phyloP scores from a whole-genome alignment of 176 grass and related monocot genomes.

The Themeda triandra region DNA sequence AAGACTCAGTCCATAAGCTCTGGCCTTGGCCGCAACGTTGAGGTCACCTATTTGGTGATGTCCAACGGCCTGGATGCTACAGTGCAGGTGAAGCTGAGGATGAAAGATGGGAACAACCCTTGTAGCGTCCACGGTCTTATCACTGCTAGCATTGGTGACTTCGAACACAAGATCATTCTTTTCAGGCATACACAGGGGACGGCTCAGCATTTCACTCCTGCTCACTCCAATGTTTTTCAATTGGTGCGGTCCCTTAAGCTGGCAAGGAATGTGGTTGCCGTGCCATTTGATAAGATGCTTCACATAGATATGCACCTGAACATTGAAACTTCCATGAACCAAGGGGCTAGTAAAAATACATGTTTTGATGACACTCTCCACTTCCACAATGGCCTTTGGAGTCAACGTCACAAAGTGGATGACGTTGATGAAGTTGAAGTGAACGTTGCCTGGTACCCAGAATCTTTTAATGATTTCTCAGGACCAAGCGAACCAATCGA shows the following conservation, averaged over 20 bases:
- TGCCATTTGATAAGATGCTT: background rate
- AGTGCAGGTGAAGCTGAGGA: background rate
- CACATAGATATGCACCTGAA: background rate
- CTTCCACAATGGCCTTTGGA: background rate
- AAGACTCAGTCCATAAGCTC: too few relatives aligned
- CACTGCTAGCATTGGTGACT: background rate
- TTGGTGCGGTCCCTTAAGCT: background rate
- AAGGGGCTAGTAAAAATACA: background rate
- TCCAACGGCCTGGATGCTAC: too few relatives aligned
- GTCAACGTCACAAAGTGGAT: too few relatives aligned
- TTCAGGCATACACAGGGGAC: background rate
- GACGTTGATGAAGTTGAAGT: background rate
- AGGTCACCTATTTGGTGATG: too few relatives aligned
- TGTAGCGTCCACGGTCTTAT: background rate
- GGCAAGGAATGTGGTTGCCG: background rate
- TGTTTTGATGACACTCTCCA: accelerated
- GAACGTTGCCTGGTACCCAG: background rate
- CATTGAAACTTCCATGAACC: background rate
- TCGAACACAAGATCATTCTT: background rate
- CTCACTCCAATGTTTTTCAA: background rate
- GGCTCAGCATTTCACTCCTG: background rate
- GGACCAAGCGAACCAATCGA: background rate
- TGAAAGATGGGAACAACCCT: background rate
- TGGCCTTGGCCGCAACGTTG: too few relatives aligned
- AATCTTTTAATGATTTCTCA: too few relatives aligned